phyloP scores from a whole-genome alignment of 805 yeast species.

The Candida cerambycidarum region DNA sequence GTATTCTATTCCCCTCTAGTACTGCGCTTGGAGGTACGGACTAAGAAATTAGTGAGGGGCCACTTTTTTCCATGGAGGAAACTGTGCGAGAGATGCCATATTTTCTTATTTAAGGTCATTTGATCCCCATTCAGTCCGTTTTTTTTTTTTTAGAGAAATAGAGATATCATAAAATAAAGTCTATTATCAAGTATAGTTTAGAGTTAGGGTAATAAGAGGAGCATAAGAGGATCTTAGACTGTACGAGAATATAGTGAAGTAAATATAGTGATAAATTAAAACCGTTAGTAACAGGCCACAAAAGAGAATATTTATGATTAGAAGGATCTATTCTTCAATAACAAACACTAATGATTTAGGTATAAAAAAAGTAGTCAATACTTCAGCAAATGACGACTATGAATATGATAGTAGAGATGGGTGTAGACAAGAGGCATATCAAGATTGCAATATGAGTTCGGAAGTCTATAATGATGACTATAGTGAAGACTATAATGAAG shows the following conservation, averaged over 20 bases:
- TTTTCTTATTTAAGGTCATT: conserved; percentile 7
- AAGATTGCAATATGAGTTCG: background rate
- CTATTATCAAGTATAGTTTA: background rate
- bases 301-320: conserved; percentile 4
- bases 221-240: background rate
- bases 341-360: conserved; percentile 3
- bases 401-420: background rate
- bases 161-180: background rate
- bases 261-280: too few relatives aligned
- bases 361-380: background rate
- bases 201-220: background rate
- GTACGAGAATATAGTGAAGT: too few relatives aligned
- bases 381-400: background rate
- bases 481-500: background rate
- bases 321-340: conserved; percentile 8
- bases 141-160: background rate
- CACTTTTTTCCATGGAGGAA: background rate
- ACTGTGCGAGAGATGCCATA: conserved; percentile 7
- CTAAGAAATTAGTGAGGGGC: background rate
- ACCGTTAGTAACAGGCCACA: background rate
- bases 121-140: conserved; percentile 2
- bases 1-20: background rate
- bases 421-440: background rate
- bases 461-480: background rate
- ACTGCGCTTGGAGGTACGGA: background rate